These are phyloP conservation scores for Fagopyrum esculentum DNA, from an alignment of 148 eudicot species.

Conservation along the genomic window DNA sequence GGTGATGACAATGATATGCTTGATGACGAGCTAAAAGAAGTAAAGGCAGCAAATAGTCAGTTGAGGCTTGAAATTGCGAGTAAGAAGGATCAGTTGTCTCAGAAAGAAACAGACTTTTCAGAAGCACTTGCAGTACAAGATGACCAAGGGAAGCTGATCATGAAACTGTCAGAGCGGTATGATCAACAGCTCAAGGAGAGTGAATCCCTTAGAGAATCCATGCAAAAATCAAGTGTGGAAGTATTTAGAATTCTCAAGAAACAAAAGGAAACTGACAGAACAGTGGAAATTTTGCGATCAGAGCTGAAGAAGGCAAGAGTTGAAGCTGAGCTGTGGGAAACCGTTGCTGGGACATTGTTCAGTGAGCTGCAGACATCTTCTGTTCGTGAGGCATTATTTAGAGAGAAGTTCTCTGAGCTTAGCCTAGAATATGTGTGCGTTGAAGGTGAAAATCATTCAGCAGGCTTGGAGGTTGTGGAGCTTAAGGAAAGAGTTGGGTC, in stretches of 20 bases:
- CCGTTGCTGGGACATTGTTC: constrained; percentile 41
- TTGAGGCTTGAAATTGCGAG: constrained; percentile 14
- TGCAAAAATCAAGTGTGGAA: constrained; percentile 26
- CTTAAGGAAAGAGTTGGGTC: constrained; percentile 41
- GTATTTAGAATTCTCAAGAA: constrained; percentile 32
- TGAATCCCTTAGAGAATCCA: constrained; percentile 31
- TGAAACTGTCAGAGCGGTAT: constrained; percentile 34
- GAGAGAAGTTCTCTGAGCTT: constrained; percentile 64
- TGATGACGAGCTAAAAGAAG: constrained; percentile 40
- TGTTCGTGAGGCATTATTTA: constrained; percentile 49
- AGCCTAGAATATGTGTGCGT: constrained; percentile 34
- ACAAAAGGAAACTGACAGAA: constrained; percentile 30
- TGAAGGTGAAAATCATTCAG: constrained; percentile 39
- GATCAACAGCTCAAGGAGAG: constrained; percentile 37
- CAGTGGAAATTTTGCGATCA: constrained; percentile 24
- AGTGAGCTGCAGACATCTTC: constrained; percentile 55
- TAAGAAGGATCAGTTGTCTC: constrained; percentile 26
- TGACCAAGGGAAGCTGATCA: constrained; percentile 32
- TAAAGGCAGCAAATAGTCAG: constrained; percentile 25
- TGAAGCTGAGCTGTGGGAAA: constrained; percentile 54
- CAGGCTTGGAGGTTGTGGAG: constrained; percentile 31
- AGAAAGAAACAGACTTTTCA: constrained; percentile 43
- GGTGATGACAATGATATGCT: constrained; percentile 31
- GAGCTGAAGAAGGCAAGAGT: constrained; percentile 45
- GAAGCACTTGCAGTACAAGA: constrained; percentile 30